A percentile compares a stretch with the other conserved stretches of the same genome.
phyloP scores from a whole-genome alignment of 1,284 basidiomycete genomes.

The Cryptococcus deneoformans region DNA sequence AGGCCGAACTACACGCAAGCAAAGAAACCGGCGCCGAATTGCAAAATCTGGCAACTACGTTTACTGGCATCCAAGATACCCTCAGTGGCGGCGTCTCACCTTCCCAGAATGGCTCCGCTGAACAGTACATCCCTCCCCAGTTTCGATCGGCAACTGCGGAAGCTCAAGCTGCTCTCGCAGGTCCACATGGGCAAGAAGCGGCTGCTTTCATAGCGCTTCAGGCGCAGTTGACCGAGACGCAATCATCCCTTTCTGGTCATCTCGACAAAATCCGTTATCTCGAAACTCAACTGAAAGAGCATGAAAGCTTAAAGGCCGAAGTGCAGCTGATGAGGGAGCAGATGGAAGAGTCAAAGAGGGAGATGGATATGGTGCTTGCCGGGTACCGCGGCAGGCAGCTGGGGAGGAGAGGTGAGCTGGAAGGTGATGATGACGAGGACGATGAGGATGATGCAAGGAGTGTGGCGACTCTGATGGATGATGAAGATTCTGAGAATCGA shows the following conservation, averaged over 20 bases:
- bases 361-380: slow-evolving; percentile 39
- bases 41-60: slow-evolving; percentile 70
- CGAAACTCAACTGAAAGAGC: slow-evolving; percentile 74
- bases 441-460: slow-evolving; percentile 47
- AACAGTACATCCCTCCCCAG: slow-evolving; percentile 43
- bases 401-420: slow-evolving; percentile 42
- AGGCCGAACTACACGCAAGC: slow-evolving; percentile 90
- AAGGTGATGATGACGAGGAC: slow-evolving; percentile 57
- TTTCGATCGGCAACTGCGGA: slow-evolving; percentile 43
- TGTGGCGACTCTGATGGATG: slow-evolving; percentile 41
- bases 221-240: slow-evolving; percentile 79
- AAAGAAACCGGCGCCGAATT: slow-evolving; percentile 91
- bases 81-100: slow-evolving; percentile 78
- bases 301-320: slow-evolving; percentile 80
- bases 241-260: slow-evolving; percentile 71
- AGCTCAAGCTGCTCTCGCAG: slow-evolving; percentile 44
- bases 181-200: slow-evolving; percentile 44
- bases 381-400: slow-evolving; percentile 28
- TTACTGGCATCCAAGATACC: slow-evolving; percentile 90
- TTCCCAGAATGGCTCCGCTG: slow-evolving; percentile 48
- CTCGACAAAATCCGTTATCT: slow-evolving; percentile 81
- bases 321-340: slow-evolving; percentile 67
- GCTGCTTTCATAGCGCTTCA: slow-evolving; percentile 65
- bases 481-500: slow-evolving; percentile 53
- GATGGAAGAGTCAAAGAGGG: slow-evolving; percentile 58